Evolutionary conservation across 495 filamentous ascomycete species (phyloP), one percentile per base, ranked within the genome.

Genomic region (Penicillium antarcticum): DNA sequence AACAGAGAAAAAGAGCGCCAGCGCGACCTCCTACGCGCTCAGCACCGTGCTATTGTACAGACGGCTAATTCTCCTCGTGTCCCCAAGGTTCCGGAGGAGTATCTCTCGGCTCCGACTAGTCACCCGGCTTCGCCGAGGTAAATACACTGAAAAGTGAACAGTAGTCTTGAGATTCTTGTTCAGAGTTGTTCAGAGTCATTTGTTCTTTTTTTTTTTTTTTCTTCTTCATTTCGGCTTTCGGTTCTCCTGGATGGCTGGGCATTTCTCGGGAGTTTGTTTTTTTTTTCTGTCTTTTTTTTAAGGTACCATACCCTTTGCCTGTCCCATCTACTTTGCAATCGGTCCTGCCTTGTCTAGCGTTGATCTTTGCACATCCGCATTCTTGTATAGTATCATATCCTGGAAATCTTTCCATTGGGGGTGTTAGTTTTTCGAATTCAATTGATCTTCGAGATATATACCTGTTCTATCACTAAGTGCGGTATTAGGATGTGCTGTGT

Each of bases 81-180:
- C 2, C 85, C 85, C 0, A 85, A 84, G 58, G 83, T 88, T 8
- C 84, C 84, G 0, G 69, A 71, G 43, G 78, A 78, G 40, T 83
- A 80, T 64, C 67, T 82, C 10, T 46, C 60, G 2, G 69, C 64
- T 7, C 59, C 70, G 38, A 61, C 61, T 7, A 75, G 71, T 39
- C 73, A 74, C 48, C 74, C 72, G 18, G 56, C 68, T 14, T 74
- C 72, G 0, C 70, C 74, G 29, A 65, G 68, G 48, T 62, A 61
- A 42, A 23, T 34, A 33, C 26, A 29, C 26, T 29, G 26, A 29
- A 29, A 2, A n/a, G 1, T 9, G 16, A 34, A 45, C 43, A 16
- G 3, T 18, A 34, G 1, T 36, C 14, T n/a, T n/a, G 31, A 37
- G 16, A 16, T 29, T 39, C 16, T 42, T 26, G 3, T 37, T 37